These are phyloP conservation scores for Emergomyces orientalis DNA, from an alignment of 2,329 filamentous ascomycete species.

Conservation along the genomic window DNA sequence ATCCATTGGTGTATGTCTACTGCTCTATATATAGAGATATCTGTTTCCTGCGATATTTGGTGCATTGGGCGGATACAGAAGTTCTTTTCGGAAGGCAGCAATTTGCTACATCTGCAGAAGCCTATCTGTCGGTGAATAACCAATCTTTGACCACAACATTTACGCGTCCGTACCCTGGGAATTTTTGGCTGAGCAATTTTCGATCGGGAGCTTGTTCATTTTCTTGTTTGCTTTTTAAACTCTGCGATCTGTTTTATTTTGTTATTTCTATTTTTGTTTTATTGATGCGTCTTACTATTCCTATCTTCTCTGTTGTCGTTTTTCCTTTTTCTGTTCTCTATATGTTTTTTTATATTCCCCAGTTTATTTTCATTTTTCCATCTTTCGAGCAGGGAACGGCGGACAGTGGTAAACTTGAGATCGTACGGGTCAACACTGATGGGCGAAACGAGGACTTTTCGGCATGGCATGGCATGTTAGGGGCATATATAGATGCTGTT, in stretches of 20 bases:
- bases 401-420: conserved; percentile 6
- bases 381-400: conserved; percentile 7
- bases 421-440: conserved; percentile 3
- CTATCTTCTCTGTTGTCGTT: conserved; percentile 2
- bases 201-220: conserved; percentile 1
- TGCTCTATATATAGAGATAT: conserved; percentile 3
- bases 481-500: conserved; percentile 10
- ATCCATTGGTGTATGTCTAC: neutral
- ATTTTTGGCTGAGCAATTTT: conserved; percentile 1
- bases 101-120: neutral
- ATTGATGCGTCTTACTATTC: conserved; percentile 2
- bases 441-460: conserved; percentile 10
- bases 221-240: conserved; percentile 2
- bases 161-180: neutral
- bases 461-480: conserved; percentile 8
- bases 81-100: neutral
- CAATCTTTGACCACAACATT: conserved; percentile 10
- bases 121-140: conserved; percentile 9
- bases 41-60: neutral
- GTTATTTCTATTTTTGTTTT: conserved; percentile 8
- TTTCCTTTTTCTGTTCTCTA: conserved; percentile 1
- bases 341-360: neutral
- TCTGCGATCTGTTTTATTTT: conserved; percentile 6
- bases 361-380: neutral
- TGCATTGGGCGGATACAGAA: conserved; percentile 1